Evolutionary conservation across 1,139 yeast species (phyloP), one percentile per base, ranked within the genome.

Genomic region (Debaryomycetaceae sp.): DNA sequence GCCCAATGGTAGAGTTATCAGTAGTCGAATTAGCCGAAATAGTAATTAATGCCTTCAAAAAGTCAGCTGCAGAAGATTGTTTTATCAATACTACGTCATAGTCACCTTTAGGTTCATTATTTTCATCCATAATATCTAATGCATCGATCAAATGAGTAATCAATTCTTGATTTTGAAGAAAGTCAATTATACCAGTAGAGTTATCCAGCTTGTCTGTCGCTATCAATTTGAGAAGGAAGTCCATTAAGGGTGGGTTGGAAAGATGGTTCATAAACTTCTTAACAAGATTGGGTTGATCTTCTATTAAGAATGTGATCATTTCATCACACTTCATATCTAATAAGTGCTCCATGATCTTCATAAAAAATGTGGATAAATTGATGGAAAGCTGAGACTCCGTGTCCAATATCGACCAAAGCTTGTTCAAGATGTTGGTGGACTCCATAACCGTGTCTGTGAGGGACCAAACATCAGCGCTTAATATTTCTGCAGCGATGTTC

Each of bases 381-480:
- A 89, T 87, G 36, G 90, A 81, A 45, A 91, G 68, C 1, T 93
- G 72, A n/a, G 56, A 55, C 37, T 57, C 62, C 14, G 65, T 47
- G 43, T 88, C 96, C 50, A 93, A 74, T 22, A 91, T 74, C 24
- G 80, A 67, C 99, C 99, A 93, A 44, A 93, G 69, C 57, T 77
- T 81, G 49, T 80, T 80, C 51, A 95, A 65, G 42, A 87, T 74
- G 17, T 72, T 75, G 3, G 80, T 73, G 47, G 83, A 80, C 56
- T 87, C 95, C 85, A 93, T 85, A 42, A 93, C 84, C 0, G 96
- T 84, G 55, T 93, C 97, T 5, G 97, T 87, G 35, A 95, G 75
- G 5, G 96, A 87, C 97, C 97, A 93, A 6, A 90, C 95, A 59
- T 93, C 98, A 5, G 95, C 90, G 45, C 93, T 82, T 38, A 93